Evolutionary conservation across 192 early-diverging fungal genomes (phyloP), one percentile per base, ranked within the genome.

Genomic region (Mortierella hygrophila): DNA sequence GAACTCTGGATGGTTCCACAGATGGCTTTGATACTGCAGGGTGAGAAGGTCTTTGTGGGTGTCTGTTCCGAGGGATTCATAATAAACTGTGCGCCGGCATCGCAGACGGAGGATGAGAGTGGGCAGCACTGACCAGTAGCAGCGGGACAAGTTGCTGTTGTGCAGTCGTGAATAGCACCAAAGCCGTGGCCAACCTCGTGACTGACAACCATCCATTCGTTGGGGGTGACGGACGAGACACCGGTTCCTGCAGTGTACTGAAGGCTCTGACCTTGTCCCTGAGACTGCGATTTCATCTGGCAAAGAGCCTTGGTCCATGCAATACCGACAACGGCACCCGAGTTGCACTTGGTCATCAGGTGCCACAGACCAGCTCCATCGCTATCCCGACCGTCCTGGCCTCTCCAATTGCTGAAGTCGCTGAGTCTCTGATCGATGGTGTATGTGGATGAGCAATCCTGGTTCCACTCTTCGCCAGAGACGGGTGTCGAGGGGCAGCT

Each of bases 151-250:
- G 90, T 82, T 13, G 70, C 42, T 21, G 87, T 57, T 3, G 93
- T 94, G 78, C 98, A 99, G 82, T 99, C 98, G 88, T 99, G 97
- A 63, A 90, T 90, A 5, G 97, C 97, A 49, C 97, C 97, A 90
- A 95, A 95, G 55, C 94, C 94, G 81, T 98, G 97, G 15, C 97
- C 97, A 84, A 98, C 93, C 88, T 98, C 98, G 86, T 99, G 98
- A 38, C 97, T 97, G n/a, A 98, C 96, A 9, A 97, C 95, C 90
- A 97, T 97, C 97, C 97, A 99, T 88, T 97, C 96, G 73, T 94
- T 94, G 35, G 93, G 92, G 9, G 93, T 94, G 26, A 94, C 91
- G 0, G 97, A 95, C 20, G 95, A 97, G 8, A 99, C 94, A 65
- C 95, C 98, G 6, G 96, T 94, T 13, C 97, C 97, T 41, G 96